phyloP scores from a whole-genome alignment of 176 grass and related monocot species.

The Echinochloa phyllopogon region DNA sequence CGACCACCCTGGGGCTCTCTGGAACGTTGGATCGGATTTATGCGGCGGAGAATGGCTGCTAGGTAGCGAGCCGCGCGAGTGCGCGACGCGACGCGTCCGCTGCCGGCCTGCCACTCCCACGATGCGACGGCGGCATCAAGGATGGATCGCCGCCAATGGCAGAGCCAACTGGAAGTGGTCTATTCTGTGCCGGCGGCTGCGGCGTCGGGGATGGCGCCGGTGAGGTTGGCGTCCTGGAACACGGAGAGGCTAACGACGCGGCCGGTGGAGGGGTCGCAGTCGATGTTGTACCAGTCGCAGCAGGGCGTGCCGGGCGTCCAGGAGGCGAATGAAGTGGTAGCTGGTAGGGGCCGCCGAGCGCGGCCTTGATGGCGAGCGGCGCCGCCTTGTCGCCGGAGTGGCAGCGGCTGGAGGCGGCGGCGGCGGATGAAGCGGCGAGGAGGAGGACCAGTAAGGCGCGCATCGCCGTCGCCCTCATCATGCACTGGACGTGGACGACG shows the following conservation, averaged over 20 bases:
- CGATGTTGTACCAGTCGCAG: slow-evolving; percentile 69
- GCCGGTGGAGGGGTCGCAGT: slow-evolving; percentile 51
- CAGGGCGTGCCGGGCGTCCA: slow-evolving; percentile 53
- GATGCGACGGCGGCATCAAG: too few relatives aligned
- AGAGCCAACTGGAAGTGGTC: slow-evolving; percentile 31
- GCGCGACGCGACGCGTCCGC: too few relatives aligned
- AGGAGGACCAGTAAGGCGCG: too few relatives aligned
- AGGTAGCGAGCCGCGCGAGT: too few relatives aligned
- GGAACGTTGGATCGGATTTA: too few relatives aligned
- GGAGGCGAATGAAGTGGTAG: slow-evolving; percentile 53
- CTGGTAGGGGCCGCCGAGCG: slow-evolving; percentile 60
- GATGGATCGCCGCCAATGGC: too few relatives aligned
- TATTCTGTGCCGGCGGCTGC: slow-evolving; percentile 34
- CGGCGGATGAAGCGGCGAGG: too few relatives aligned
- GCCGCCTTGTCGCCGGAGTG: slow-evolving; percentile 53
- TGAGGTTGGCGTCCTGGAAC: slow-evolving; percentile 56
- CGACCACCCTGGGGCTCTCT: too few relatives aligned
- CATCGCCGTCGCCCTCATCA: too few relatives aligned
- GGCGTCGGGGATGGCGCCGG: slow-evolving; percentile 58
- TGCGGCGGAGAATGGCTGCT: too few relatives aligned
- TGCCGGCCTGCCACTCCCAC: too few relatives aligned
- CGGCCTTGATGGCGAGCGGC: slow-evolving; percentile 52
- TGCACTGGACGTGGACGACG: too few relatives aligned
- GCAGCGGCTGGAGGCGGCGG: slow-evolving; percentile 43
- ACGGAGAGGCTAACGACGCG: slow-evolving; percentile 54